Evolutionary conservation across 768 basidiomycete species (phyloP), one percentile per base, ranked within the genome.

Genomic region (Auricularia sp.): DNA sequence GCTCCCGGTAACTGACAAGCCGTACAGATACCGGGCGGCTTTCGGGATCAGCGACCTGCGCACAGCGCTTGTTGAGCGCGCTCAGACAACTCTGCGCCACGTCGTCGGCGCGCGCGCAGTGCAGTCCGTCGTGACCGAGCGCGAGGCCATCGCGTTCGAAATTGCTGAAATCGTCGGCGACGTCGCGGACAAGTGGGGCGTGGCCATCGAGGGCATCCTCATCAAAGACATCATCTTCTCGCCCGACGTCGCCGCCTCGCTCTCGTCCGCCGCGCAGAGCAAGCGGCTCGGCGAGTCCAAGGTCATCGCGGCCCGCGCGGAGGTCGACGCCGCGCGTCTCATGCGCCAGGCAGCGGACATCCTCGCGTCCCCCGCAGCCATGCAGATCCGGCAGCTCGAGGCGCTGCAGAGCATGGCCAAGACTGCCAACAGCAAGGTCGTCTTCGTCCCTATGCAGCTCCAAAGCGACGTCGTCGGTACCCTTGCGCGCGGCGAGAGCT

Each of bases 291-390:
- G 94, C 76, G 96, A 98, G 78, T 87, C 87, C 72, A 98, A 98
- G 77, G 92, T 96, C 73, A 96, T 97, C 70, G 92, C 93, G 63
- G 94, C 94, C 1, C 86, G 94, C 65, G 96, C 95, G 14, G 95
- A 97, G 78, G 95, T 98, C 69, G 95, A 97, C 74, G 81, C 94
- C 42, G 94, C 94, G 34, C 85, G 92, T 70, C 84, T 98, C 74
- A 98, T 98, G 95, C 84, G 95, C 66, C 93, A 96, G 75, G 95
- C 95, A 13, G 94, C 94, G 63, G 94, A 97, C 76, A 97, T 96
- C 71, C 79, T 93, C 71, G 92, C 94, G 24, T 91, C 88, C 11
- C 94, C 94, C 8, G 95, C 96, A 24, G 96, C 96, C 64, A 97
- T 98, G 94, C 94, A 97, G 76, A 98, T 98, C 74, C 83, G 96